A percentile compares a stretch with the other conserved stretches of the same genome.
Evolutionary conservation across 179 eudicot species (phyloP).

Genomic region (Beta corolliflora): DNA sequence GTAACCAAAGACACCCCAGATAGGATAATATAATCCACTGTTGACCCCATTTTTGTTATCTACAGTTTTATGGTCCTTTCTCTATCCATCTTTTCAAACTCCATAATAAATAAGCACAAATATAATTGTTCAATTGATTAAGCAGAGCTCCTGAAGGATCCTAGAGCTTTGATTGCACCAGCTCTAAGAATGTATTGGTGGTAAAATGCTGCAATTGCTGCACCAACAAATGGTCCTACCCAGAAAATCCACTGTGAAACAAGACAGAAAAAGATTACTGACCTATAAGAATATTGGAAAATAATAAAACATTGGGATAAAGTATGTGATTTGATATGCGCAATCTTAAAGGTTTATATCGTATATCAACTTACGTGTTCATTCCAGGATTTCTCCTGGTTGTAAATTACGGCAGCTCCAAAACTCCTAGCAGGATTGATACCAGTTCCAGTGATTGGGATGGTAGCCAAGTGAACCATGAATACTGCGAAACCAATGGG

Average conservation of each 20-base stretch:
- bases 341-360: no score
- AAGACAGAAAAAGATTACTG: not conserved
- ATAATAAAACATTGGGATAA: not conserved
- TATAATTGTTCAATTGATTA: constrained; percentile 4
- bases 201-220: constrained; percentile 52
- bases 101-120: not conserved
- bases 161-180: constrained; percentile 52
- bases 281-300: not conserved
- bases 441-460: constrained; percentile 58
- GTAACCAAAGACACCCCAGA: constrained; percentile 15
- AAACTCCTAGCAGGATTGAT: constrained; percentile 63
- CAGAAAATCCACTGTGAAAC: constrained; percentile 58
- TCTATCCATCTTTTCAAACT: not conserved
- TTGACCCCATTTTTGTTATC: not conserved
- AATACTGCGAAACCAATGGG: constrained; percentile 65
- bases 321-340: no score
- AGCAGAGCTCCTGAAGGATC: constrained; percentile 57
- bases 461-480: constrained; percentile 65
- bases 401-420: constrained; percentile 57
- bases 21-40: constrained; percentile 1
- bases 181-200: constrained; percentile 55
- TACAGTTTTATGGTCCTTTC: constrained; percentile 6
- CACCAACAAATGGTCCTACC: constrained; percentile 62
- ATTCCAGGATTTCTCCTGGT: constrained; percentile 48
- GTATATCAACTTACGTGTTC: constrained; percentile 40